These are phyloP conservation scores for Rhynchosporium graminicola DNA, from an alignment of 2,329 filamentous ascomycete genomes.

Conservation along the genomic window DNA sequence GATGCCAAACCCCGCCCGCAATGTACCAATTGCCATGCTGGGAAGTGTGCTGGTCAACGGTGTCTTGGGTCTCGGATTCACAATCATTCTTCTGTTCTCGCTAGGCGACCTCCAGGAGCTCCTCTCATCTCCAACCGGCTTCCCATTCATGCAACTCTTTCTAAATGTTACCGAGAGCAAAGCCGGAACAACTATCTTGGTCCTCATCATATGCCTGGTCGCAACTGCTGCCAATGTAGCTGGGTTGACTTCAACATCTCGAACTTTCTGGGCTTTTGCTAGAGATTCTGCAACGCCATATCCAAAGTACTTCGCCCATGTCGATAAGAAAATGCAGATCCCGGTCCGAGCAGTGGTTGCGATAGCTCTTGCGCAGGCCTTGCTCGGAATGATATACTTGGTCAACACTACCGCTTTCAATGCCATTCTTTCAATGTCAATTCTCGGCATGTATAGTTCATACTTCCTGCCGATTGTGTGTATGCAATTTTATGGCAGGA, in stretches of 20 bases:
- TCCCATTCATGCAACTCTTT: conserved; percentile 50
- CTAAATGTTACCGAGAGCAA: conserved; percentile 46
- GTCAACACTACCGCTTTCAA: conserved; percentile 50
- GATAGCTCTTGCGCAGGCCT: conserved; percentile 46
- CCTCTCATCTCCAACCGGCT: conserved; percentile 45
- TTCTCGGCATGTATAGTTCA: conserved; percentile 48
- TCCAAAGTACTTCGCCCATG: conserved; percentile 44
- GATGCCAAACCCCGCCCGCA: conserved; percentile 46
- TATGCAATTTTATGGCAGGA: conserved; percentile 44
- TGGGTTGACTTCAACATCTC: conserved; percentile 46
- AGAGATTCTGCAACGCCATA: conserved; percentile 44
- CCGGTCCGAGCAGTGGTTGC: conserved; percentile 45
- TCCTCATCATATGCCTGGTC: conserved; percentile 46
- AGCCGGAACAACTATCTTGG: conserved; percentile 45
- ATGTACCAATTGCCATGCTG: conserved; percentile 47
- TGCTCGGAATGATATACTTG: conserved; percentile 50
- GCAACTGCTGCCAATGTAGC: conserved; percentile 51
- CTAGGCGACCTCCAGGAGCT: conserved; percentile 45
- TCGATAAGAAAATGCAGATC: conserved; percentile 40
- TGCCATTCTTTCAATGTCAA: conserved; percentile 48
- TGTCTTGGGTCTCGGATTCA: conserved; percentile 47
- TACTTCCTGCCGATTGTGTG: conserved; percentile 45
- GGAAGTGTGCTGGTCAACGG: conserved; percentile 49
- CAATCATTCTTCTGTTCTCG: conserved; percentile 47
- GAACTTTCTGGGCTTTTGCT: conserved; percentile 49